Conservation (phyloP, 495 filamentous ascomycete genomes). For the Penicillium cosmopolitanum region DNA sequence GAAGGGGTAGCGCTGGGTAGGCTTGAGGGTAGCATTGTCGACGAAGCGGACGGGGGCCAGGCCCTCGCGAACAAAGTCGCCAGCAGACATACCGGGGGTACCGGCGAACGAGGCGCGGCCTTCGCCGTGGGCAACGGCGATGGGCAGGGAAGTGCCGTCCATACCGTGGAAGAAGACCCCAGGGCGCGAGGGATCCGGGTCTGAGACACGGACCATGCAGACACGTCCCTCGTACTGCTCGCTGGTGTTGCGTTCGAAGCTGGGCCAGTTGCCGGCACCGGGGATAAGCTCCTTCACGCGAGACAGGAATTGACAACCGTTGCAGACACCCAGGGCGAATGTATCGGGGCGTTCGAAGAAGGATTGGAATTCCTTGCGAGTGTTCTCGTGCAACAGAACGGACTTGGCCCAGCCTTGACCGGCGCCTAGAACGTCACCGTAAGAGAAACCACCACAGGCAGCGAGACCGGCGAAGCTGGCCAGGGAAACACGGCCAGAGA, state of each 20-base stretch:
- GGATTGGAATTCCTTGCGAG: constrained; percentile 71
- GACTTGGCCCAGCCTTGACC: constrained; percentile 97
- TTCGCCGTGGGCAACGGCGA: constrained; percentile 90
- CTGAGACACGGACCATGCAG: constrained; percentile 81
- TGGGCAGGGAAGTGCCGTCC: constrained; percentile 80
- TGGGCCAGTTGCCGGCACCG: constrained; percentile 82
- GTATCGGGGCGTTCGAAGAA: constrained; percentile 93
- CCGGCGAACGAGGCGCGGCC: constrained; percentile 78
- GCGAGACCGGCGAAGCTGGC: constrained; percentile 84
- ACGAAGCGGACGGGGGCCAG: constrained; percentile 79
- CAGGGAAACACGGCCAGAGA: constrained; percentile 74
- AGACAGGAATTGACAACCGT: constrained; percentile 94
- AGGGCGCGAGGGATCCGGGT: constrained; percentile 57
- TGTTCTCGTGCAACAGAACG: constrained; percentile 79
- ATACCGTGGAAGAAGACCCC: constrained; percentile 95
- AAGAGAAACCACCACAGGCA: constrained; percentile 95
- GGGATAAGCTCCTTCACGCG: constrained; percentile 84
- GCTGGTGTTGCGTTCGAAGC: constrained; percentile 80
- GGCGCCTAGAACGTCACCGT: constrained; percentile 93
- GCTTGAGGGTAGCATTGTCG: constrained; percentile 70
- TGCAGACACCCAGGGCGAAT: constrained; percentile 94
- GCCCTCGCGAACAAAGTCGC: constrained; percentile 60
- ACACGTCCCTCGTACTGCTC: constrained; percentile 93
- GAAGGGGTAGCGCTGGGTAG: constrained; percentile 82
- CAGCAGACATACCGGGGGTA: constrained; percentile 37